Evolutionary conservation across 2,329 filamentous ascomycete genomes (phyloP).

Genomic region (Curvularia lunata): DNA sequence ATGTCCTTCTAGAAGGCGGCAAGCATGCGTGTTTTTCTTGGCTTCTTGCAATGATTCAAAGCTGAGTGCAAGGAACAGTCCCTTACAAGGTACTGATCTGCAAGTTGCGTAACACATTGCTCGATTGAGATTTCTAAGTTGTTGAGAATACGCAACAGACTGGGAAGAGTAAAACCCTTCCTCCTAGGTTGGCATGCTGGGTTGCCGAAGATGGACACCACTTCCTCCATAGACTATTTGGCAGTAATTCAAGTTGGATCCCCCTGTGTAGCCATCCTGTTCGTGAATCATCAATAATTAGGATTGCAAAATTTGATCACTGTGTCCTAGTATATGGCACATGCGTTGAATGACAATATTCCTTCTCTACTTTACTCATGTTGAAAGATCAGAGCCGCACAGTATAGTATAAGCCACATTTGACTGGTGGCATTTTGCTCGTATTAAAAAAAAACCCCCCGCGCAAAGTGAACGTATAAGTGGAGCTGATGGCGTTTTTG

Average conservation of each 20-base stretch:
- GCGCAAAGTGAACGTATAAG: too few species aligned
- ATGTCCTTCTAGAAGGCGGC: neutral
- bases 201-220: neutral
- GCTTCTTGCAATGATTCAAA: neutral
- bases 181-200: neutral
- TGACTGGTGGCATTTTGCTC: too few species aligned
- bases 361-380: neutral
- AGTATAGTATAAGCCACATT: too few species aligned
- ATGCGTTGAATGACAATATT: neutral
- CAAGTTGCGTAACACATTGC: neutral
- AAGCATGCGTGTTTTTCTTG: neutral
- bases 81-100: neutral
- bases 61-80: neutral
- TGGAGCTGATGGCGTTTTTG: too few species aligned
- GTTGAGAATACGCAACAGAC: neutral
- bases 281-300: neutral
- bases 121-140: neutral
- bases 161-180: neutral
- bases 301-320: neutral
- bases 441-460: too few species aligned
- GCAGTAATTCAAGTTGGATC: neutral
- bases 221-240: neutral
- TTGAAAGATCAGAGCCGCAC: too few species aligned
- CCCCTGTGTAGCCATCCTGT: neutral
- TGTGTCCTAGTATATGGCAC: neutral